A percentile compares a stretch with the other conserved stretches of the same genome.
Evolutionary conservation across 495 filamentous ascomycete species (phyloP).

Genomic region (Penicillium pulvis): DNA sequence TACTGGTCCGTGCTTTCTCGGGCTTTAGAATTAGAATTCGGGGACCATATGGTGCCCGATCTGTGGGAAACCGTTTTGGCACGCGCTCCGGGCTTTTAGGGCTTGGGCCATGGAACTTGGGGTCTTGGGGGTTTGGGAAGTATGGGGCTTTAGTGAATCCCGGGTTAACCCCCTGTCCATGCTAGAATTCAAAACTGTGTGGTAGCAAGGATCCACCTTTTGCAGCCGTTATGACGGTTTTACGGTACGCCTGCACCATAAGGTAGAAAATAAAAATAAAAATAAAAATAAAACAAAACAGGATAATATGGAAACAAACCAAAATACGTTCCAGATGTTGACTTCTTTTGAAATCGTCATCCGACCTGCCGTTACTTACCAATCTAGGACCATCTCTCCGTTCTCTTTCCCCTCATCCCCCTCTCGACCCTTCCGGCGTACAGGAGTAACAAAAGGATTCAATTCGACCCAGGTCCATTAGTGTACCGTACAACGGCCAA

Average conservation of each 20-base stretch:
- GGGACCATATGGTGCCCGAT: conserved; percentile 35
- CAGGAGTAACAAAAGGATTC: background rate
- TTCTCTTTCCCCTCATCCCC: background rate
- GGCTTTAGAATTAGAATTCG: conserved; percentile 27
- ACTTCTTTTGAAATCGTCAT: background rate
- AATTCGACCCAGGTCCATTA: background rate
- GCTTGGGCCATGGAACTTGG: no score
- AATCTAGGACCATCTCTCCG: background rate
- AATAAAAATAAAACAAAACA: background rate
- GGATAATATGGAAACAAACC: background rate
- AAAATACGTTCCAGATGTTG: background rate
- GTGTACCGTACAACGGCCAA: background rate
- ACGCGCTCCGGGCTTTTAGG: conserved; percentile 7
- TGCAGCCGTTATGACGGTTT: conserved; percentile 12
- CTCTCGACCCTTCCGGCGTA: background rate
- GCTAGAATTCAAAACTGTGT: background rate
- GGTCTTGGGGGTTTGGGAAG: no score
- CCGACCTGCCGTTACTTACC: background rate
- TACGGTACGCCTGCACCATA: background rate
- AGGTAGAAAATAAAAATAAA: background rate
- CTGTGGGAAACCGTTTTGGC: conserved; percentile 30
- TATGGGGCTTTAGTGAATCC: no score
- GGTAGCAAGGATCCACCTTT: conserved; percentile 15
- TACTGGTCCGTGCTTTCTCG: conserved; percentile 22
- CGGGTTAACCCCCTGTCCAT: no score